Evolutionary conservation across 2,329 filamentous ascomycete species (phyloP), one percentile per base, ranked within the genome.

Genomic region (Hymenoscyphus fraxineus): DNA sequence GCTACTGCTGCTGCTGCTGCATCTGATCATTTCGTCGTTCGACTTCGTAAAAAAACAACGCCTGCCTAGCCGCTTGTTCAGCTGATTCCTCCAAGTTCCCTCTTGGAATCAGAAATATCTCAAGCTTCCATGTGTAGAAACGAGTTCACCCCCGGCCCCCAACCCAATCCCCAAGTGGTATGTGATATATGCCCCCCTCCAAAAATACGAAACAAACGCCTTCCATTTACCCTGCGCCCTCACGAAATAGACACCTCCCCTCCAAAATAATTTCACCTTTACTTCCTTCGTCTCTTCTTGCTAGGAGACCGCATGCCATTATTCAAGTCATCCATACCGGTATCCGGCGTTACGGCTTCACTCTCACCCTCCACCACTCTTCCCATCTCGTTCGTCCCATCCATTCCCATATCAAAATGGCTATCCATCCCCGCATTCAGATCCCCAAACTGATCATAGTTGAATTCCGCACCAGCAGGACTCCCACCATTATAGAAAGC

Each of bases 401-500:
- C 73, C 69, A 74, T 71, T 3, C 73, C 71, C 5, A 73, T 63
- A 62, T 73, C 70, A 58, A 72, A 74, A 62, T 70, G 68, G 39
- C 68, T 69, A n/a, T 71, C 70, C 59, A 67, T 60, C 2, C 51
- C 64, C 7, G 44, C 35, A 58, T 38, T 62, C 2, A 44, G 58
- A 62, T 68, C 63, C 9, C 66, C 68, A 66, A 68, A 70, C 40
- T 64, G 62, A 39, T 41, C 59, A n/a, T 62, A 72, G 22, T 62
- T 58, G 38, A 67, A 71, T 41, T 68, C 66, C 3, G 62, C 66
- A 35, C 51, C 66, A 6, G 64, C 59, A 2, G 72, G 72, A 67
- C 71, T 71, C 41, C 71, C 69, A 9, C 67, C 69, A 35, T 64
- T 71, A 41, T 73, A 73, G 66, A 83, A 83, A 10, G 78, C 78